Conservation (phyloP, 306 rosid species). For the Pyrus bretschneideri region DNA sequence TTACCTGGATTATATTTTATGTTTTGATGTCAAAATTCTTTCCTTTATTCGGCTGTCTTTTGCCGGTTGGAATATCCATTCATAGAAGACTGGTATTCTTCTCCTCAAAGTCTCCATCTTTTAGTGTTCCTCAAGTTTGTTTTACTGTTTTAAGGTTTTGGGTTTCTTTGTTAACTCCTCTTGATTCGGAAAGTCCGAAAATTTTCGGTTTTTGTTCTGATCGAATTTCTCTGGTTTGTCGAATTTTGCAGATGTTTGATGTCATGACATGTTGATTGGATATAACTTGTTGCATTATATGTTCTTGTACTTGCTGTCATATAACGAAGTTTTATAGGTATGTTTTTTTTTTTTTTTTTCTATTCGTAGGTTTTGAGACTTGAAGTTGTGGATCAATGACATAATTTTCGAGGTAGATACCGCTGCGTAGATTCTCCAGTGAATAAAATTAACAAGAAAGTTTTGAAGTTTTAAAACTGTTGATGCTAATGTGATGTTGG, state of each 20-base stretch:
- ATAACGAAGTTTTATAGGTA: slow-evolving; percentile 46
- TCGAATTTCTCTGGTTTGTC: slow-evolving; percentile 15
- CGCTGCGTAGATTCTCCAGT: background rate
- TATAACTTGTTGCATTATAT: slow-evolving; percentile 20
- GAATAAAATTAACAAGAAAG: slow-evolving; percentile 8
- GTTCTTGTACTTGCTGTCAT: slow-evolving; percentile 35
- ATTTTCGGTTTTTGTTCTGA: background rate
- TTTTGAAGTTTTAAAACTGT: slow-evolving; percentile 27
- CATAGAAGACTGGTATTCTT: slow-evolving; percentile 48
- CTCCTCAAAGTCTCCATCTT: slow-evolving; percentile 36
- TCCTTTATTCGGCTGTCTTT: slow-evolving; percentile 37
- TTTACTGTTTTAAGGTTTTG: slow-evolving; percentile 6
- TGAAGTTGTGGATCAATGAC: slow-evolving; percentile 70
- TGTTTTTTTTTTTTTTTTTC: slow-evolving; percentile 26
- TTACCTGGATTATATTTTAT: slow-evolving; percentile 36
- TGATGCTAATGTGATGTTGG: slow-evolving; percentile 32
- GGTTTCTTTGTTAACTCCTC: slow-evolving; percentile 14
- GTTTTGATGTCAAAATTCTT: slow-evolving; percentile 30
- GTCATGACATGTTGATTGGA: slow-evolving; percentile 18
- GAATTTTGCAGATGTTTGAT: background rate
- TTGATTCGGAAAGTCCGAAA: slow-evolving; percentile 28
- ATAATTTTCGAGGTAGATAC: slow-evolving; percentile 30
- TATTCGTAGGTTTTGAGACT: slow-evolving; percentile 79
- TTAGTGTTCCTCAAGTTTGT: slow-evolving; percentile 10
- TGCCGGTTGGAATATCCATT: slow-evolving; percentile 58